Evolutionary conservation across 139 green algal species (phyloP), one percentile per base, ranked within the genome.

Genomic region (Marvania coccoides): DNA sequence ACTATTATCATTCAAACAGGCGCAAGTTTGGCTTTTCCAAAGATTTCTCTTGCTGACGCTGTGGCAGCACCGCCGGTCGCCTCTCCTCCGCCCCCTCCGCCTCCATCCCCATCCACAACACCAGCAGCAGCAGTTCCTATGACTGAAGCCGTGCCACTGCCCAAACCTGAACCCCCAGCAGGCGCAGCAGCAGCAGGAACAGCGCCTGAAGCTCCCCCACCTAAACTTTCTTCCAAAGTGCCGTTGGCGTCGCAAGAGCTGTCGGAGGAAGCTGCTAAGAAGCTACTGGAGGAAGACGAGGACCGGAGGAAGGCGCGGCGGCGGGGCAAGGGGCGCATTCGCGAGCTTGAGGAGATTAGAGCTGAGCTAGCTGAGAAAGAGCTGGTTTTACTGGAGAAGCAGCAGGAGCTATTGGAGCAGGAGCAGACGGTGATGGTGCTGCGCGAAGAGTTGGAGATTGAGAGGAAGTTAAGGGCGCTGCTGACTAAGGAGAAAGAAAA

Each of bases 401-500:
- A 94, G 61, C 65, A 89, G 70, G 81, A 90, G 69, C 73, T 95
- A 56, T 65, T 94, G 57, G 71, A 88, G 5, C 84, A 84, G 73
- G 83, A 92, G n/a, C 84, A 95, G 68, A 92, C 77, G 2, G 48
- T 95, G 54, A 38, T 61, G 8, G 83, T 92, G 6, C 76, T 95
- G 19, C 74, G 77, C 30, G 79, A 94, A 58, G 79, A 95, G 85
- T 69, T 95, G 47, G 88, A 95, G 31, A 63, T 95, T 51, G 88
- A 95, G 71, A 69, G 83, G 9, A 92, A 94, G 74, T 64, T 95
- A 66, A 74, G 88, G 0, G 79, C 80, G 2, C 77, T 95, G 73
- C 76, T 95, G 35, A 92, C 80, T 15, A 91, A 91, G 45, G 86
- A 94, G 45, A 95, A 95, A 77, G 83, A 95, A 58, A 86, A 89